phyloP scores from a whole-genome alignment of 2,329 filamentous ascomycete genomes.

The Neofusicoccum ribis region DNA sequence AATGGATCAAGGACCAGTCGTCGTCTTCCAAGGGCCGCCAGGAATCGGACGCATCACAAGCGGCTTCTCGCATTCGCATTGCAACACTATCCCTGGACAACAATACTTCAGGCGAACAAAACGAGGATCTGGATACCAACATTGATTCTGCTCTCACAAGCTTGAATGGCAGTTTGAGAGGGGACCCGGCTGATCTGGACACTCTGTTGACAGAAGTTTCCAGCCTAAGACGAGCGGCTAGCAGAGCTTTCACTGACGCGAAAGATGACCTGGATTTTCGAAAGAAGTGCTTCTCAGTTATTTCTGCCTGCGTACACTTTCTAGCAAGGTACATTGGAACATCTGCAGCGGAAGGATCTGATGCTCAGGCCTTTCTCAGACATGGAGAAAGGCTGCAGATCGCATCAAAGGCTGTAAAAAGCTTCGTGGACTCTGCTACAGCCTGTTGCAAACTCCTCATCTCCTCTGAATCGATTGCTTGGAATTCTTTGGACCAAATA shows the following conservation, averaged over 20 bases:
- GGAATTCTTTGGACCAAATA: slow-evolving; percentile 33
- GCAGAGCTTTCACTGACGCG: slow-evolving; percentile 26
- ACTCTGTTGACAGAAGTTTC: slow-evolving; percentile 34
- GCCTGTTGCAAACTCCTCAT: slow-evolving; percentile 34
- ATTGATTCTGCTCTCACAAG: slow-evolving; percentile 29
- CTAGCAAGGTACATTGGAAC: slow-evolving; percentile 34
- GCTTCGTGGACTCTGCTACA: slow-evolving; percentile 37
- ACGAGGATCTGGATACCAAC: slow-evolving; percentile 23
- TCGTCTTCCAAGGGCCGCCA: slow-evolving; percentile 21
- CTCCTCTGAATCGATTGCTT: slow-evolving; percentile 26
- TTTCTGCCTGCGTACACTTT: slow-evolving; percentile 35
- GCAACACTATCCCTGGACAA: slow-evolving; percentile 35
- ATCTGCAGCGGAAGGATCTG: slow-evolving; percentile 23
- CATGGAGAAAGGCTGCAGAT: background rate
- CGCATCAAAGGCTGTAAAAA: slow-evolving; percentile 31
- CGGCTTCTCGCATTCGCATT: slow-evolving; percentile 30
- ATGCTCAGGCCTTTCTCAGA: slow-evolving; percentile 18
- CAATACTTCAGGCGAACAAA: slow-evolving; percentile 25
- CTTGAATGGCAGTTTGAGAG: slow-evolving; percentile 32
- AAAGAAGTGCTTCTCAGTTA: slow-evolving; percentile 23
- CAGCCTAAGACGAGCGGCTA: slow-evolving; percentile 26
- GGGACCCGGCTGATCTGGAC: slow-evolving; percentile 36
- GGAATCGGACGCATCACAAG: slow-evolving; percentile 28
- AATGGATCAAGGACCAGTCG: slow-evolving; percentile 28
- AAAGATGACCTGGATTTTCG: slow-evolving; percentile 10